A percentile compares a stretch with the other conserved stretches of the same genome.
Conservation (phyloP, 371 early-diverging fungal species). For the Dinochytrium kinnereticum region DNA sequence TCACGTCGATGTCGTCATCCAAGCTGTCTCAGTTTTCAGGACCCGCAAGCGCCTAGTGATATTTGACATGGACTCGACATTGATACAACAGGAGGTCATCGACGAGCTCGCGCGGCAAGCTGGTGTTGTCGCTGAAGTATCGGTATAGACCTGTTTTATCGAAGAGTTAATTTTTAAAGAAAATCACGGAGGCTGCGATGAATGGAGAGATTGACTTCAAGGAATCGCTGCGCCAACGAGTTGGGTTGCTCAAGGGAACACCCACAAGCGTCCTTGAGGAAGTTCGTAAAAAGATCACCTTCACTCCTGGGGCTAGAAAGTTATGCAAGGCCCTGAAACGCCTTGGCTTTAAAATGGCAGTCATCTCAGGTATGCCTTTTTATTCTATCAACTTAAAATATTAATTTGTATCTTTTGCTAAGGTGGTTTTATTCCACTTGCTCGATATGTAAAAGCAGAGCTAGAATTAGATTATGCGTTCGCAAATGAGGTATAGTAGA, state of each 20-base stretch:
- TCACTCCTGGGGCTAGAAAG: slow-evolving; percentile 90
- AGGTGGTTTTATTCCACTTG: slow-evolving; percentile 94
- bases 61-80: slow-evolving; percentile 98
- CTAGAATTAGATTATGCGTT: slow-evolving; percentile 95
- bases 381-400: not conserved
- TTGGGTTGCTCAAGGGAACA: slow-evolving; percentile 85
- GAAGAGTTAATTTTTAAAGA: slow-evolving; percentile 44
- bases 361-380: slow-evolving; percentile 76
- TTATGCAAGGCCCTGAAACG: slow-evolving; percentile 87
- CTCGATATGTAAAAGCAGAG: slow-evolving; percentile 83
- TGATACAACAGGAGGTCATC: slow-evolving; percentile 98
- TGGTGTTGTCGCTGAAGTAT: slow-evolving; percentile 89
- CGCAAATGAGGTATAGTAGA: slow-evolving; percentile 91
- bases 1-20: slow-evolving; percentile 78
- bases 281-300: slow-evolving; percentile 75
- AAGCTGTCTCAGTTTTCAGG: slow-evolving; percentile 85
- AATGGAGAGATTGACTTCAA: slow-evolving; percentile 94
- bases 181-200: slow-evolving; percentile 91
- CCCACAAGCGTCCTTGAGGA: slow-evolving; percentile 79
- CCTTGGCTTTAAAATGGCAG: slow-evolving; percentile 92
- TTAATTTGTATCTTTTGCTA: not conserved
- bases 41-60: slow-evolving; percentile 91
- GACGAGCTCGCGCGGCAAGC: slow-evolving; percentile 94
- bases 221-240: slow-evolving; percentile 86
- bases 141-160: slow-evolving; percentile 60